Conservation (phyloP, 1,284 basidiomycete genomes). For the Earliella scabrosa region DNA sequence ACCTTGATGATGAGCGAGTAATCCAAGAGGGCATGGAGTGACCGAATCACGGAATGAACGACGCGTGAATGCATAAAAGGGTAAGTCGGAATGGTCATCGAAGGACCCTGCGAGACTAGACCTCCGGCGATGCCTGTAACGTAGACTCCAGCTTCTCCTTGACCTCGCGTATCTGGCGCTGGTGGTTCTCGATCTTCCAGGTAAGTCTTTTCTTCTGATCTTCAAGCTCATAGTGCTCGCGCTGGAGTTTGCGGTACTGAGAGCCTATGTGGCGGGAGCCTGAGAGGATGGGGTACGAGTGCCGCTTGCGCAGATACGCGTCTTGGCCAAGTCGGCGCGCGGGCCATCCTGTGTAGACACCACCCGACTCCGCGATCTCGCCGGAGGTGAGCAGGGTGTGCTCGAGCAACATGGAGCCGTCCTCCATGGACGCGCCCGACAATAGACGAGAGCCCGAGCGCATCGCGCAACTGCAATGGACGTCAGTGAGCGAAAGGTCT, state of each 20-base stretch:
- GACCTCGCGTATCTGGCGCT: conserved; percentile 19
- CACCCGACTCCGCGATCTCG: conserved; percentile 47
- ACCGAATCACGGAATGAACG: no score
- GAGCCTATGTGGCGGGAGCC: conserved; percentile 8
- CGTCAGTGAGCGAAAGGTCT: background rate
- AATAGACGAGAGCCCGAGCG: conserved; percentile 52
- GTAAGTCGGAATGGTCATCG: no score
- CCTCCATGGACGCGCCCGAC: conserved; percentile 54
- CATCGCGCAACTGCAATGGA: conserved; percentile 20
- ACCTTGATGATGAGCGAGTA: no score
- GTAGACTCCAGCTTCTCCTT: conserved; percentile 15
- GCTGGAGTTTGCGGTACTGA: conserved; percentile 21
- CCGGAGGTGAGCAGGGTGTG: conserved; percentile 52
- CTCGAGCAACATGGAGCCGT: conserved; percentile 50
- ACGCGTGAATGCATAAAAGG: no score
- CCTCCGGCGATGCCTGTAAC: no score
- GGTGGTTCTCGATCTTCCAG: conserved; percentile 15
- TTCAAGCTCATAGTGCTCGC: conserved; percentile 16
- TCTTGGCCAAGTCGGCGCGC: conserved; percentile 30
- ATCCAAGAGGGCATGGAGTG: background rate
- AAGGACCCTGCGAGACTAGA: no score
- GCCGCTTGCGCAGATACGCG: conserved; percentile 11
- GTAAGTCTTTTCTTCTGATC: conserved; percentile 19
- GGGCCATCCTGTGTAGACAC: conserved; percentile 49
- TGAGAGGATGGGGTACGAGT: conserved; percentile 12